These are phyloP conservation scores for Solanum dulcamara DNA, from an alignment of 257 asterid genomes.

Conservation along the genomic window DNA sequence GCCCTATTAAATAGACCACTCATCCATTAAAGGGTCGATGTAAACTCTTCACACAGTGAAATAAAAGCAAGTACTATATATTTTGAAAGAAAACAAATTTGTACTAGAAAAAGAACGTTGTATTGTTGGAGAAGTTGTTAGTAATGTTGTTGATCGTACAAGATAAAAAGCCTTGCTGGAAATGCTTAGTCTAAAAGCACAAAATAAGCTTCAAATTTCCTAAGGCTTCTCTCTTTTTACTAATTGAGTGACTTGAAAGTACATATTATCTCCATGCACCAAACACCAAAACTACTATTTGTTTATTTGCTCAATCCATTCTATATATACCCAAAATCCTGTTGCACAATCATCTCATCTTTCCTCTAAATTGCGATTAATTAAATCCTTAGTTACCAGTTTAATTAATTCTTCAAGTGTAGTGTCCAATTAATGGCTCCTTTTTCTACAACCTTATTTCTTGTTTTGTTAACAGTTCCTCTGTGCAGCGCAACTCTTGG, in stretches of 20 bases:
- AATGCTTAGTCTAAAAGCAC: conserved; percentile 54
- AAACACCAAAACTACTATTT: background rate
- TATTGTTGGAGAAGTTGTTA: background rate
- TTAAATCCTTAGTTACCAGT: no score
- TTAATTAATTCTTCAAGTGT: no score
- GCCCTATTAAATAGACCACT: background rate
- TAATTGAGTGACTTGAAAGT: conserved; percentile 48
- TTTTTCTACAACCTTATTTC: background rate
- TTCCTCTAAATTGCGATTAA: background rate
- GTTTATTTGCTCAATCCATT: background rate
- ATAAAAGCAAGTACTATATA: background rate
- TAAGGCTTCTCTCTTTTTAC: background rate
- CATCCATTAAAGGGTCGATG: background rate
- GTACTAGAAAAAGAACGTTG: background rate
- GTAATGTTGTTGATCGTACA: background rate
- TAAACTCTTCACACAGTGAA: background rate
- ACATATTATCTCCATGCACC: conserved; percentile 15
- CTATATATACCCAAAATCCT: conserved; percentile 23
- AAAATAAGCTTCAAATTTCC: conserved; percentile 10
- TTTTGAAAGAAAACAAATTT: background rate
- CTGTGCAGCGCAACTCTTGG: conserved; percentile 40
- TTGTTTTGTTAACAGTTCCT: conserved; percentile 15
- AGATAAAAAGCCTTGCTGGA: conserved; percentile 7
- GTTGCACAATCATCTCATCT: conserved; percentile 14
- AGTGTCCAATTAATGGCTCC: conserved; percentile 15